Base-by-base conservation (phyloP, 2,329 filamentous ascomycete genomes). In the Epichloe aotearoae region DNA sequence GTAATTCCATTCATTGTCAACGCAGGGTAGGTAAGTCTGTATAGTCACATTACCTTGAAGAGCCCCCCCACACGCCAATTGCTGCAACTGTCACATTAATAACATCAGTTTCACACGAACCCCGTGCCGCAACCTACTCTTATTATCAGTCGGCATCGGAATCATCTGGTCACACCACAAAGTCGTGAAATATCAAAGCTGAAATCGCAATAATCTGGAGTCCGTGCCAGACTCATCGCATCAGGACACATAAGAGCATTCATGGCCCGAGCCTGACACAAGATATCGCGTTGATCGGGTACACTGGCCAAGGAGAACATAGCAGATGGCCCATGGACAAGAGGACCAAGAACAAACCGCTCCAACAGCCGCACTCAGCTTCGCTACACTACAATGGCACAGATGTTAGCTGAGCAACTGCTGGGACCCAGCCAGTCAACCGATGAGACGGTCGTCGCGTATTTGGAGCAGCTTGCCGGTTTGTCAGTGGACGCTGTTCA, bases 401-500 rank as follows among this genome's bases (percentile, higher is more conserved):
- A 70, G 44, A 58, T 64, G 15, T 57, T 70, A 34, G 55, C 59
- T 49, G 65, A 70, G 45, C 26, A 43, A 19, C 52, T 69, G 20
- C 59, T 70, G 39, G 63, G 58, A 19, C 56, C 62, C 4, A 55
- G 58, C 41, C 54, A 64, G 53, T 61, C 58, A 14, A 54, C 66
- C 36, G 76, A 85, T 62, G 64, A 73, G 10, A 70, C 74, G 38
- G 80, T 80, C 11, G 71, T 80, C 48, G 73, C 77, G 49, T 98
- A 97, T 66, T 80, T 97, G 45, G 76, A 80, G 53, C 80, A 83
- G 54, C 74, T 97, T 44, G 82, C 86, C 5, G 86, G 86, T 3
- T 82, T 94, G 49, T 81, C 87, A 12, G 75, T 94, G 47, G 74
- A 82, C 23, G 79, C 84, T 37, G 76, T 97, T 50, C 79, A 80